phyloP scores from a whole-genome alignment of 257 asterid species.

The Solanum chmielewskii region DNA sequence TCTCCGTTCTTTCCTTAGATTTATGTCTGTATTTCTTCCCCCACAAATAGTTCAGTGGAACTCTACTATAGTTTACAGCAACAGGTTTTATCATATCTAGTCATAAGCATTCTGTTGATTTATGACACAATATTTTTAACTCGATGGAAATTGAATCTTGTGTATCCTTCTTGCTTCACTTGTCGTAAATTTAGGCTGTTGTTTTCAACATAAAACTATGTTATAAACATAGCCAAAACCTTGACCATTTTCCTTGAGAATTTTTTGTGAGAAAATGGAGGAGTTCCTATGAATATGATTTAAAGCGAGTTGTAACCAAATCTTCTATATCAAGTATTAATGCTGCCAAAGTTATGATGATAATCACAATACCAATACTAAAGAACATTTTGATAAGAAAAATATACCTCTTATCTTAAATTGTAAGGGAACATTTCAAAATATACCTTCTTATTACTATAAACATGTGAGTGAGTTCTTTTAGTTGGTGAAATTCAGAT shows the following conservation, averaged over 20 bases:
- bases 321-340: neutral
- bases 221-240: neutral
- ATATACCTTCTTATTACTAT: neutral
- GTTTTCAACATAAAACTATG: neutral
- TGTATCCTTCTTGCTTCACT: neutral
- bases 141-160: neutral
- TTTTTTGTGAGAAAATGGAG: neutral
- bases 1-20: neutral
- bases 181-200: neutral
- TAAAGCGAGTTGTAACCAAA: neutral
- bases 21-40: neutral
- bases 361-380: neutral
- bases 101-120: neutral
- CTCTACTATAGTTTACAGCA: neutral
- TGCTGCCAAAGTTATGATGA: neutral
- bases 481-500: neutral
- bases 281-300: neutral
- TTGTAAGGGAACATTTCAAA: neutral
- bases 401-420: neutral
- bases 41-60: neutral
- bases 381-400: neutral
- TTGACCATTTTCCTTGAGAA: neutral
- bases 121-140: neutral
- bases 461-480: neutral
- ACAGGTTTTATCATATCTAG: neutral